Evolutionary conservation across 2,329 filamentous ascomycete genomes (phyloP), one percentile per base, ranked within the genome.

Genomic region (Byssothecium circinans): DNA sequence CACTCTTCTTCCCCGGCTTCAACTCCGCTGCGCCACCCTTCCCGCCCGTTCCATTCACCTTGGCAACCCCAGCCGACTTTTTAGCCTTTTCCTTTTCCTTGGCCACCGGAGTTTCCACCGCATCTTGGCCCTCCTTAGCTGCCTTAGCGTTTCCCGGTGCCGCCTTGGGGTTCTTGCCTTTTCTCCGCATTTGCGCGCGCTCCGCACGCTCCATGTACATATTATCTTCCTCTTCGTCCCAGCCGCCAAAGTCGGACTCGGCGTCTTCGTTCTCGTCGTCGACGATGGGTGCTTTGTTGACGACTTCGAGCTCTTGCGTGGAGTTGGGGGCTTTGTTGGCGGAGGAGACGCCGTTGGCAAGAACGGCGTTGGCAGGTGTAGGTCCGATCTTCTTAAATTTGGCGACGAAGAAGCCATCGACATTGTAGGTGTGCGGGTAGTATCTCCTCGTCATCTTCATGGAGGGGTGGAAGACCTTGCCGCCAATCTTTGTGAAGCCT

Each of bases 391-490:
- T 99, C 74, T 95, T 91, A 75, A 99, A 88, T 74, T 99, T 99
- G 65, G 91, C 89, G 52, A 99, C 94, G 70, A 91, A 99, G 84
- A 99, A 99, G 56, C 94, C 94, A 70, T 97, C 94, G 27, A 99
- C 91, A 44, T 70, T 70, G 63, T 67, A 69, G 7, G 65, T 62
- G 54, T 70, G 67, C 1, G 65, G 65, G 47, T 70, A 70, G 54
- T 69, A 70, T 48, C 67, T 56, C 25, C 65, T 49, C 3, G 65
- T 67, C 59, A 65, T 64, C 59, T 87, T 88, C 77, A 99, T 83
- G 58, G 83, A 88, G 5, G 87, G 81, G 68, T 95, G 88, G 74
- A 99, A 99, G 50, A 83, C 84, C 80, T 97, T 97, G 74, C 91
- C 88, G 78, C 88, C 88, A 75, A 87, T 96, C 70, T 82, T 88